Evolutionary conservation across 768 basidiomycete genomes (phyloP), one percentile per base, ranked within the genome.

Genomic region (Strobilomyces dryophilus): DNA sequence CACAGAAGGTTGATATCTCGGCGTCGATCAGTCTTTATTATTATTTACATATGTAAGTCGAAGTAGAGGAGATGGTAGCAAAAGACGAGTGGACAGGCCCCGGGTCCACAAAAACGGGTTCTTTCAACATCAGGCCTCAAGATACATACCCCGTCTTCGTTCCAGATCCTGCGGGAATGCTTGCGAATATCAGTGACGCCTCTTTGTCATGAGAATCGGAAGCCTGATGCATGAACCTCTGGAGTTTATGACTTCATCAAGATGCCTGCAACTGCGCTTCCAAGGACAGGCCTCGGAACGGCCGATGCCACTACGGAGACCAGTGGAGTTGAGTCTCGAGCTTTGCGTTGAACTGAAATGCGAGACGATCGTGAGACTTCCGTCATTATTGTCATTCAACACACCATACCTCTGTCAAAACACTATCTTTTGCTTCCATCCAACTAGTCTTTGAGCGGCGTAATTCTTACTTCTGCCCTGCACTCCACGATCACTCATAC

Each of bases 341-440:
- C 26, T 36, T 35, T n/a, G 31, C 17, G 26, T 49, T 42, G 17
- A 20, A 43, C 43, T 49, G 47, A 39, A 49, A 48, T 51, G 24
- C 44, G 49, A 50, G 24, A 41, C 17, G 12, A 46, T 62, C 60
- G 60, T 61, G 56, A 61, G 60, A 54, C 35, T 54, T 60, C 29
- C 49, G 26, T 43, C 31, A 49, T 59, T 61, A 31, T 58, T 34
- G 20, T 39, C 18, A 39, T 26, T 49, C 56, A 50, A 59, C 52
- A 32, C 17, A 57, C 46, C 11, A 40, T 57, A 58, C 50, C 51
- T 48, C 37, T 63, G 61, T 63, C 61, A 60, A 63, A 63, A 60
- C 57, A 45, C 29, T 8, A 15, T n/a, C 47, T 35, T 49, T 51
- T 51, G 32, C 27, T 17, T n/a, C 18, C 35, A 27, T 31, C 17